Evolutionary conservation across 805 yeast species (phyloP).

Genomic region (Cyberlindnera mississippiensis): DNA sequence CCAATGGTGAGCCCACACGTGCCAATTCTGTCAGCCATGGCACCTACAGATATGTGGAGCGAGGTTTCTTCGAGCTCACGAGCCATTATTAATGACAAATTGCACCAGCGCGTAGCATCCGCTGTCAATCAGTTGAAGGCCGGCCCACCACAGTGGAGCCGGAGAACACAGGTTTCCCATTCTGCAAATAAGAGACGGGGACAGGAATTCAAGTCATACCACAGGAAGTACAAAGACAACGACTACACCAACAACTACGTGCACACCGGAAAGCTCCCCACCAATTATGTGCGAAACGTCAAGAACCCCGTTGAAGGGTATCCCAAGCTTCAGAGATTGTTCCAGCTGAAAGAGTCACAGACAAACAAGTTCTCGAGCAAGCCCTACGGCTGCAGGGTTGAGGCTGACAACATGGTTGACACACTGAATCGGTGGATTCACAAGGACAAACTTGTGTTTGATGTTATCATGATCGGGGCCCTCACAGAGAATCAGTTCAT

Average conservation of each 20-base stretch:
- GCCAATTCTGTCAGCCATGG: background rate
- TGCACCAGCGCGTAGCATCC: background rate
- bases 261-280: slow-evolving; percentile 61
- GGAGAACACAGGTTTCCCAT: background rate
- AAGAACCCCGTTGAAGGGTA: slow-evolving; percentile 74
- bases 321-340: slow-evolving; percentile 72
- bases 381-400: slow-evolving; percentile 63
- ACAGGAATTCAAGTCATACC: background rate
- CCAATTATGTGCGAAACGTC: slow-evolving; percentile 59
- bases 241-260: slow-evolving; percentile 72
- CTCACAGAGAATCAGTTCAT: slow-evolving; percentile 70
- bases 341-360: slow-evolving; percentile 61
- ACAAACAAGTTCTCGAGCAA: slow-evolving; percentile 46
- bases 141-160: slow-evolving; percentile 7
- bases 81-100: slow-evolving; percentile 6
- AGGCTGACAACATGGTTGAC: slow-evolving; percentile 49
- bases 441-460: slow-evolving; percentile 61
- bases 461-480: slow-evolving; percentile 90
- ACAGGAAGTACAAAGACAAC: slow-evolving; percentile 43
- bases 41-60: slow-evolving; percentile 8
- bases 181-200: slow-evolving; percentile 2
- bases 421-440: slow-evolving; percentile 60
- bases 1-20: too few relatives aligned
- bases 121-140: slow-evolving; percentile 3
- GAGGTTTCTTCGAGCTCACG: slow-evolving; percentile 14